A percentile compares a stretch with the other conserved stretches of the same genome.
Conservation (phyloP, 1,139 yeast species). For the Citeromyces hawaiiensis region DNA sequence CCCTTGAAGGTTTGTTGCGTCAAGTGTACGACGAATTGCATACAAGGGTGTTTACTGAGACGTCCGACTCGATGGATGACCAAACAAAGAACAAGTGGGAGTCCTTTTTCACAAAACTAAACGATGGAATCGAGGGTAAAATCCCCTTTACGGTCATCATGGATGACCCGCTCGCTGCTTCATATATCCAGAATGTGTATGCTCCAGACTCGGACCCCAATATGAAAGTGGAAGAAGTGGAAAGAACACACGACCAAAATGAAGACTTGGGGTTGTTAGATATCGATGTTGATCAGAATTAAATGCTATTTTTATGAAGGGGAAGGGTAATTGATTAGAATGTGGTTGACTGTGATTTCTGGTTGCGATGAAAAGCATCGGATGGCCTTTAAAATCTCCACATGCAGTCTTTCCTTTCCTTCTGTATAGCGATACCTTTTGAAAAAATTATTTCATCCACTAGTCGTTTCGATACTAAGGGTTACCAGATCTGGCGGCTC, state of each 20-base stretch:
- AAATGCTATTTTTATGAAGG: no score
- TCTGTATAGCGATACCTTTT: no score
- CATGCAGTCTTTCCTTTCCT: no score
- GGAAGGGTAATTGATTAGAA: not conserved
- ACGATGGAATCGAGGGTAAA: conserved; percentile 76
- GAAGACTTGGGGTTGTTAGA: conserved; percentile 88
- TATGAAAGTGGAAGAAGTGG: conserved; percentile 82
- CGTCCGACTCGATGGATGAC: conserved; percentile 85
- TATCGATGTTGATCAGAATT: conserved; percentile 26
- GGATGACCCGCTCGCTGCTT: conserved; percentile 93
- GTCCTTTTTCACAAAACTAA: conserved; percentile 57
- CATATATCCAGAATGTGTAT: conserved; percentile 91
- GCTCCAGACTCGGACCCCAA: conserved; percentile 98
- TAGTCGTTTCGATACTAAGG: no score
- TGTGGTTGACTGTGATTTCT: no score
- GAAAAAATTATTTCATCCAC: no score
- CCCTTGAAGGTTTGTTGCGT: conserved; percentile 80
- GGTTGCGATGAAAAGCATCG: no score
- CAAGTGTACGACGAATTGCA: conserved; percentile 89
- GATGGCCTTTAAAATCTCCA: no score
- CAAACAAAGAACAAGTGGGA: conserved; percentile 73
- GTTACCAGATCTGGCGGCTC: no score
- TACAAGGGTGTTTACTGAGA: conserved; percentile 69
- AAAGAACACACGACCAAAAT: conserved; percentile 76
- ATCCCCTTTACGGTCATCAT: conserved; percentile 71